phyloP scores from a whole-genome alignment of 441 rosid species.

The Pelargonium myrrhifolium region DNA sequence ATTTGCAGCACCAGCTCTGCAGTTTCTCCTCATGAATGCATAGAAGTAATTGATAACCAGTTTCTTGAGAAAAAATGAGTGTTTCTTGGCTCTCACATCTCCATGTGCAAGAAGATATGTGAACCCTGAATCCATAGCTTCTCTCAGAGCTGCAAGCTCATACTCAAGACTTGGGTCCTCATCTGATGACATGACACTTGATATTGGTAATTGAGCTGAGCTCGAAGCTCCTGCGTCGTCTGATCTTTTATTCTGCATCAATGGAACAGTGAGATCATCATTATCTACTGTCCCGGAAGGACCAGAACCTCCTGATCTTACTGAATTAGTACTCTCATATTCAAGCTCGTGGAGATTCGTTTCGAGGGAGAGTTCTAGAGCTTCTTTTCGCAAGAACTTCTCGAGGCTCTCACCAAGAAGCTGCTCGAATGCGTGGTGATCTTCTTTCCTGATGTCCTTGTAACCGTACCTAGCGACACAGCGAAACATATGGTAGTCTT shows the following conservation, averaged over 20 bases:
- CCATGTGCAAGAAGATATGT: slow-evolving; percentile 73
- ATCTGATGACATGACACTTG: slow-evolving; percentile 43
- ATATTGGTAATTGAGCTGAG: slow-evolving; percentile 35
- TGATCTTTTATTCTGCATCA: slow-evolving; percentile 32
- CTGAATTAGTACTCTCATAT: slow-evolving; percentile 33
- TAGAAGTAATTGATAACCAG: slow-evolving; percentile 83
- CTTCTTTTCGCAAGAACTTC: slow-evolving; percentile 68
- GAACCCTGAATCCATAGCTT: slow-evolving; percentile 75
- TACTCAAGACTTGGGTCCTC: slow-evolving; percentile 74
- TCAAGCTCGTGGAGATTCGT: slow-evolving; percentile 33
- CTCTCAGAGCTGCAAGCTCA: slow-evolving; percentile 71
- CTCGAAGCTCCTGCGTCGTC: slow-evolving; percentile 26
- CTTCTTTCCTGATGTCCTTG: slow-evolving; percentile 84
- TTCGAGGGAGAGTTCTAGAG: slow-evolving; percentile 68
- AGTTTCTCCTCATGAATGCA: slow-evolving; percentile 73
- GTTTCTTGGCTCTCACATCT: slow-evolving; percentile 78
- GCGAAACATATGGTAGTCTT: slow-evolving; percentile 88
- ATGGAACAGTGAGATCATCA: slow-evolving; percentile 44
- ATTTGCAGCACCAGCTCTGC: slow-evolving; percentile 77
- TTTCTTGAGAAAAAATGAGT: slow-evolving; percentile 73
- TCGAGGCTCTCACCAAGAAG: slow-evolving; percentile 76
- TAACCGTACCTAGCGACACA: slow-evolving; percentile 88
- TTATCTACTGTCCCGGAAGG: not conserved
- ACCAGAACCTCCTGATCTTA: slow-evolving; percentile 27
- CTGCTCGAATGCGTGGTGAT: slow-evolving; percentile 69